Evolutionary conservation across 352 stramenopile genomes (phyloP).

Genomic region (Phytophthora cactorum): DNA sequence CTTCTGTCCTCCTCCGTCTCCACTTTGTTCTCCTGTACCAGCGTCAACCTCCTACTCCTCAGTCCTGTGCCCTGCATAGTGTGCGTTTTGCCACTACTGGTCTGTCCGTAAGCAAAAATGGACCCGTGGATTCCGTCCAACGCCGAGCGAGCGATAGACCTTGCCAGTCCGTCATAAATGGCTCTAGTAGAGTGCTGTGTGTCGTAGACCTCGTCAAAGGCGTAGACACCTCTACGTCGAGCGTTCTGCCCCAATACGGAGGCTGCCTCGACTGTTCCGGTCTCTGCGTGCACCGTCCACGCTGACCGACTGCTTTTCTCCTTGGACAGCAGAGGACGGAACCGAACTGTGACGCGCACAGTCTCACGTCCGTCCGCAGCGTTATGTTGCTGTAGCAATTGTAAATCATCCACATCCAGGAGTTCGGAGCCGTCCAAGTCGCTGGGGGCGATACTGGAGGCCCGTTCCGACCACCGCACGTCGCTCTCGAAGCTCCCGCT

Average conservation of each 20-base stretch:
- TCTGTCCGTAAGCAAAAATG: conserved; percentile 87
- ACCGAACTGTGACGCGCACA: conserved; percentile 49
- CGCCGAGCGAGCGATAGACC: conserved; percentile 69
- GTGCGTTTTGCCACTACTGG: conserved; percentile 83
- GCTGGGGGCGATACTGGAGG: conserved; percentile 23
- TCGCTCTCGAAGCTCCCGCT: conserved; percentile 42
- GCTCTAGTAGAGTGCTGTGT: conserved; percentile 47
- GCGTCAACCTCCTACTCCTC: conserved; percentile 14
- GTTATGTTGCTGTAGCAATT: conserved; percentile 31
- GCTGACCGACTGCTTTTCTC: conserved; percentile 39
- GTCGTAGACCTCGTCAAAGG: conserved; percentile 63
- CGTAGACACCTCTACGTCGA: conserved; percentile 41
- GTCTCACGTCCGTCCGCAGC: conserved; percentile 27
- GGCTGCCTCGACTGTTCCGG: conserved; percentile 38
- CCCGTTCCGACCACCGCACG: conserved; percentile 24
- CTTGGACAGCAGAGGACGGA: conserved; percentile 39
- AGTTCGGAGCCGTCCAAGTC: conserved; percentile 42
- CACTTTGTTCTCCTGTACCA: conserved; percentile 17
- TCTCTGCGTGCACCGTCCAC: conserved; percentile 44
- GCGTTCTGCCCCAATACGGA: conserved; percentile 20
- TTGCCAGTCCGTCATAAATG: conserved; percentile 75
- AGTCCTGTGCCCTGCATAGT: conserved; percentile 66
- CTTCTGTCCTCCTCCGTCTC: conserved; percentile 43
- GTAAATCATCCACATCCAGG: conserved; percentile 43
- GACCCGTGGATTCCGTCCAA: conserved; percentile 80